These are phyloP conservation scores for Nannizziopsis arthrosporioides DNA, from an alignment of 2,329 filamentous ascomycete species.

Conservation along the genomic window DNA sequence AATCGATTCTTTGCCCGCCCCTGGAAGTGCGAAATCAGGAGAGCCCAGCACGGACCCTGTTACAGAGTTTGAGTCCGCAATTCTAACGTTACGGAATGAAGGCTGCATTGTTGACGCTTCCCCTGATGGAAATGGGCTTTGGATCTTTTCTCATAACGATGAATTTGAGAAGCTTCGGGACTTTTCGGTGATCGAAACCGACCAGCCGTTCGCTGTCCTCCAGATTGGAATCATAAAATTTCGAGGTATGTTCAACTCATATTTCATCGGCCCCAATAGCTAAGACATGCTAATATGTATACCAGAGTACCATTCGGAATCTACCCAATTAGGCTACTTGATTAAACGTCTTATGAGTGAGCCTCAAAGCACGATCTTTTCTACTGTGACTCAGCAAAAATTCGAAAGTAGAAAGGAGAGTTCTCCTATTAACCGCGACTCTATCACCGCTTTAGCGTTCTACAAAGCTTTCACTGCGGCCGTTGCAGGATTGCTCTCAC, in stretches of 20 bases:
- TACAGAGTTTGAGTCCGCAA: slow-evolving; percentile 28
- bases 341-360: slow-evolving; percentile 8
- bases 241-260: slow-evolving; percentile 1
- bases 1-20: slow-evolving; percentile 17
- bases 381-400: background rate
- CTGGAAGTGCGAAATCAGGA: background rate
- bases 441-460: slow-evolving; percentile 21
- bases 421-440: slow-evolving; percentile 1
- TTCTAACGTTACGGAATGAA: slow-evolving; percentile 27
- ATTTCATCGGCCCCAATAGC: background rate
- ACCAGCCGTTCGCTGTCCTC: background rate
- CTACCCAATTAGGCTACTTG: slow-evolving; percentile 9
- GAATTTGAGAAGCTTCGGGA: slow-evolving; percentile 27
- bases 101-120: slow-evolving; percentile 30
- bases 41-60: background rate
- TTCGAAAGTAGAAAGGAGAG: slow-evolving; percentile 4
- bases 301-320: slow-evolving; percentile 6
- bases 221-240: slow-evolving; percentile 6
- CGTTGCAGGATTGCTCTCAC: slow-evolving; percentile 27
- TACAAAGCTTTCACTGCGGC: slow-evolving; percentile 33
- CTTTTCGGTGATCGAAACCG: slow-evolving; percentile 16
- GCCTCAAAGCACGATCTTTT: slow-evolving; percentile 6
- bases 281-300: background rate
- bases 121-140: slow-evolving; percentile 29
- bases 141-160: slow-evolving; percentile 31